These are phyloP conservation scores for Diaporthe australafricana DNA, from an alignment of 2,329 filamentous ascomycete species.

Conservation along the genomic window DNA sequence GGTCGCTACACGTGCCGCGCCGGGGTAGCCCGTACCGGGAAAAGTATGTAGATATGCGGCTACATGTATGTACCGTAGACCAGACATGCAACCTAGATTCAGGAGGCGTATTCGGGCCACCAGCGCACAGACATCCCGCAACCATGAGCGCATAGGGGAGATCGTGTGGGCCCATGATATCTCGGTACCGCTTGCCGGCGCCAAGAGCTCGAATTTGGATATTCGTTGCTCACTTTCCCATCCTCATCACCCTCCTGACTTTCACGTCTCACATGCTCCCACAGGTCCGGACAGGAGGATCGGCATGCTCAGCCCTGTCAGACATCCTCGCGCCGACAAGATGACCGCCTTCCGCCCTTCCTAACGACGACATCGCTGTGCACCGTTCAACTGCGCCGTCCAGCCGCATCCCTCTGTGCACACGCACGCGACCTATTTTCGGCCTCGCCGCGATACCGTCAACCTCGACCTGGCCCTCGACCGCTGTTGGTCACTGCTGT, in stretches of 20 bases:
- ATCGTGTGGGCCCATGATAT: neutral
- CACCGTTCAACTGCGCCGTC: too few species aligned
- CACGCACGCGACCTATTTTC: slow-evolving; percentile 9
- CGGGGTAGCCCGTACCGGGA: neutral
- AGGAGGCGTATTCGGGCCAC: slow-evolving; percentile 11
- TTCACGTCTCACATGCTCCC: neutral
- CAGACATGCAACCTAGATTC: neutral
- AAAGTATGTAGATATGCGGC: neutral
- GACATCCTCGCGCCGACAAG: slow-evolving; percentile 3
- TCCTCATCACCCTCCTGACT: slow-evolving; percentile 6
- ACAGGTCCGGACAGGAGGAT: slow-evolving; percentile 13
- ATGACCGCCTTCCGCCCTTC: slow-evolving; percentile 4
- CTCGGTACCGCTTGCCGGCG: slow-evolving; percentile 17
- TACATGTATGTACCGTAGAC: neutral
- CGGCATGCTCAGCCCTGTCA: slow-evolving; percentile 20
- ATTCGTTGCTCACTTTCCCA: slow-evolving; percentile 17
- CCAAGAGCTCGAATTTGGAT: slow-evolving; percentile 24
- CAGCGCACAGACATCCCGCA: slow-evolving; percentile 12
- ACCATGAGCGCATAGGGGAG: slow-evolving; percentile 24
- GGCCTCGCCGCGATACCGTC: neutral
- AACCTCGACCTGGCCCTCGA: neutral
- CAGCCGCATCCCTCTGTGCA: slow-evolving; percentile 29
- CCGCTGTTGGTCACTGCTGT: neutral
- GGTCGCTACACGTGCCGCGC: neutral
- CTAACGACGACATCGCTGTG: slow-evolving; percentile 18